Conservation (phyloP, 2,329 filamentous ascomycete genomes). For the Rhynchosporium agropyri region DNA sequence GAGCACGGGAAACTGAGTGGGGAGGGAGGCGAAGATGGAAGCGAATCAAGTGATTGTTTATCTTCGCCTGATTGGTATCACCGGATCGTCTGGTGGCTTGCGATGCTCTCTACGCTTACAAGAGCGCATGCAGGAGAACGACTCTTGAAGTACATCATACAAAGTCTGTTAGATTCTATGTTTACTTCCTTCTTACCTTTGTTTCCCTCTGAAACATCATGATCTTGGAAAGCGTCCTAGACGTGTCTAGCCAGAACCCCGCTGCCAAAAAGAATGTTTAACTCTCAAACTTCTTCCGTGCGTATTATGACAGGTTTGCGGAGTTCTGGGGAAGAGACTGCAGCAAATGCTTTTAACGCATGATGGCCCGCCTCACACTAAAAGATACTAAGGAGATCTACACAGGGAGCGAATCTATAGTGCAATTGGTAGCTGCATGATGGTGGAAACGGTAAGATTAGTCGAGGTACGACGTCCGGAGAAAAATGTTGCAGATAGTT, state of each 20-base stretch:
- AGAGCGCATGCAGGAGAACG: neutral
- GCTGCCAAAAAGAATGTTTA: neutral
- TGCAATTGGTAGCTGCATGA: neutral
- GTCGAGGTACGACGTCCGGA: neutral
- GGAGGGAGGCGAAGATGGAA: slow-evolving; percentile 1
- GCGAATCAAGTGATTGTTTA: neutral
- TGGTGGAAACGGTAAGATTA: neutral
- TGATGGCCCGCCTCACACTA: neutral
- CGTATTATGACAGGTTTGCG: neutral
- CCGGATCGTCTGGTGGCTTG: slow-evolving; percentile 2
- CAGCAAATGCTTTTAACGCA: slow-evolving; percentile 2
- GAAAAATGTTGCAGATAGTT: neutral
- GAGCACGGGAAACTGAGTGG: neutral
- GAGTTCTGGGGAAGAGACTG: neutral
- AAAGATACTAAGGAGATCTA: neutral
- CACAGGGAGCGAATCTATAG: neutral
- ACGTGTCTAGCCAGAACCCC: neutral
- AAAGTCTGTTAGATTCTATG: neutral
- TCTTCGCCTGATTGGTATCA: neutral
- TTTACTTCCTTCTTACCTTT: neutral
- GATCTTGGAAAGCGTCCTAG: neutral
- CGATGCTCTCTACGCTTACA: neutral
- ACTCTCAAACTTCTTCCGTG: neutral
- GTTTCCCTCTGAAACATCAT: neutral
- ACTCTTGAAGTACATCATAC: neutral